A percentile compares a stretch with the other conserved stretches of the same genome.
phyloP scores from a whole-genome alignment of 2,329 filamentous ascomycete species.

The Penicillium sp. region DNA sequence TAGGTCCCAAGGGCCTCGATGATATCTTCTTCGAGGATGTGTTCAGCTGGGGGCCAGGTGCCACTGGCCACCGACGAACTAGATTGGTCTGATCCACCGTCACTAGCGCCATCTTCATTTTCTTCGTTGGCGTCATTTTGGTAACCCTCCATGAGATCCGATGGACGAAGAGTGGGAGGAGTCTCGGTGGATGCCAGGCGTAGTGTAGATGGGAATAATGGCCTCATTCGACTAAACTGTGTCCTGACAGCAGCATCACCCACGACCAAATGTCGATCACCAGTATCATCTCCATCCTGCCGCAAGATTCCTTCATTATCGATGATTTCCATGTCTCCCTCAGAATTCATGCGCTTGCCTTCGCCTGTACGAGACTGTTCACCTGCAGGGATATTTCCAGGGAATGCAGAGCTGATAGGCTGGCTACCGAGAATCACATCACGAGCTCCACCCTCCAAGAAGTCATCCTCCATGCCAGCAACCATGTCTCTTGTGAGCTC shows the following conservation, averaged over 20 bases:
- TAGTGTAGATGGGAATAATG: conserved; percentile 32
- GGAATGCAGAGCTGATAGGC: conserved; percentile 74
- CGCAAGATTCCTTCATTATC: conserved; percentile 61
- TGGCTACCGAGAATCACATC: conserved; percentile 73
- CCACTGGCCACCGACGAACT: conserved; percentile 30
- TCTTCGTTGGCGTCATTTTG: conserved; percentile 17
- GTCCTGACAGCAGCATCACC: conserved; percentile 44
- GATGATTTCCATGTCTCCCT: conserved; percentile 64
- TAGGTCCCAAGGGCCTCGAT: conserved; percentile 43
- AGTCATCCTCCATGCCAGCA: conserved; percentile 72
- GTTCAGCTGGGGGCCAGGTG: conserved; percentile 41
- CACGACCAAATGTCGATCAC: conserved; percentile 61
- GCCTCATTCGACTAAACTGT: conserved; percentile 35
- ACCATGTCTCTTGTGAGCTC: conserved; percentile 84
- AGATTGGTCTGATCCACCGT: conserved; percentile 23
- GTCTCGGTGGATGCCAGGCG: conserved; percentile 21
- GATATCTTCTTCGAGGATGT: conserved; percentile 42
- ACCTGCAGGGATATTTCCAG: conserved; percentile 64
- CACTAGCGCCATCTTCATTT: conserved; percentile 23
- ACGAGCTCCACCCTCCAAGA: conserved; percentile 70
- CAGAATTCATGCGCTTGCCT: conserved; percentile 62
- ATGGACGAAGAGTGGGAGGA: conserved; percentile 8
- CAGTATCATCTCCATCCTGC: conserved; percentile 60
- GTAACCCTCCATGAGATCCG: conserved; percentile 5
- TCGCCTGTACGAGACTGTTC: conserved; percentile 61